Evolutionary conservation across 164 flowering plant genomes (phyloP), one percentile per base, ranked within the genome.

Genomic region (Chimonanthus salicifolius): DNA sequence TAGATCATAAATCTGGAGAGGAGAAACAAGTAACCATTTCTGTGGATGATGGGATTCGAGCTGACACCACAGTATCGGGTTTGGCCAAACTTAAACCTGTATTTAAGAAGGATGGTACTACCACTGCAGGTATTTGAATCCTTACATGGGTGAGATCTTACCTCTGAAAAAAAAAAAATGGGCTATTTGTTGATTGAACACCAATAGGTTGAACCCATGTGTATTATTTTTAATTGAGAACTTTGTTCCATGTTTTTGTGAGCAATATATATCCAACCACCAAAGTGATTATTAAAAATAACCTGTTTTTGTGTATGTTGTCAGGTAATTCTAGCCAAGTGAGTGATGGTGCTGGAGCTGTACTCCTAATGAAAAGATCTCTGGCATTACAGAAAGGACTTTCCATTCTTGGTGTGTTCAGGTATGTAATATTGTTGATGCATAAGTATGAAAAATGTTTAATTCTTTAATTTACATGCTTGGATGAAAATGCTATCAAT

Each of bases 271-370:
- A 5, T 44, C 10, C 7, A 44, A 13, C 7, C n/a, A 44, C 45
- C 46, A 45, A 54, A 54, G 20, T 33, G 46, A 1, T 66, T 44
- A 13, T 44, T 16, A 18, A 18, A 49, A 58, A 33, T 62, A 33
- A 33, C 18, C n/a, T 47, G 6, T 71, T 47, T 47, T 46, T 62
- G 43, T 44, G 20, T 71, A 20, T 54, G 72, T 49, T 76, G 49
- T 45, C 47, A 96, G 97, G 99, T 49, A 96, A 92, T 77, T 90
- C 99, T 50, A 94, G 98, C 79, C 99, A 96, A 81, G 93, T 96
- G 50, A 96, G 86, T 90, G 99, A 96, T 88, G 99, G 97, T 74
- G 98, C 98, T 81, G 97, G 94, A 75, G 98, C 97, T 50, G 97
- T 96, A 70, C 90, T 96, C 47, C 94, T 96, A 4, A 96, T 92